These are phyloP conservation scores for Shiraia sp. DNA, from an alignment of 2,329 filamentous ascomycete species.

Conservation along the genomic window DNA sequence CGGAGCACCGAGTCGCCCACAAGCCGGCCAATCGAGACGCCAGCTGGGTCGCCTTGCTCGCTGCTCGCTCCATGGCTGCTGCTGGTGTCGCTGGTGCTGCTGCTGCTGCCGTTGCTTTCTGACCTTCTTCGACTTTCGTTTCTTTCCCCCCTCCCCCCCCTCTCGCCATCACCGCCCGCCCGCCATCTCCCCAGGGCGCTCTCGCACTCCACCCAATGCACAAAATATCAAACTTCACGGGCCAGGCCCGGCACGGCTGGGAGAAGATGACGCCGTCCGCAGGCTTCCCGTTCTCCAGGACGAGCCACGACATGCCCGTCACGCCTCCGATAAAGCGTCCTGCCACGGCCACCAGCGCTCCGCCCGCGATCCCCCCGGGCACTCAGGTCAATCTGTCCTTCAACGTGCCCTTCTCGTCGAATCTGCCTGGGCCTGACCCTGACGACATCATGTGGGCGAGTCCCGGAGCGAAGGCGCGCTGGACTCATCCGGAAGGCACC, in stretches of 20 bases:
- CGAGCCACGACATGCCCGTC: conserved; percentile 59
- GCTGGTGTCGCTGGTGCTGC: neutral
- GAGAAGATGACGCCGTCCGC: conserved; percentile 66
- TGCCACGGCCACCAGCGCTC: conserved; percentile 49
- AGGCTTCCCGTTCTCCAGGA: conserved; percentile 65
- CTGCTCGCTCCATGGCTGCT: conserved; percentile 15
- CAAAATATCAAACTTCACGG: conserved; percentile 70
- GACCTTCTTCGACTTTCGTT: no score
- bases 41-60: conserved; percentile 6
- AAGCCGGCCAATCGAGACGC: conserved; percentile 8
- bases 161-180: conserved; percentile 25
- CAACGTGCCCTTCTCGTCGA: conserved; percentile 94
- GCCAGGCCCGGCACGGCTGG: conserved; percentile 68
- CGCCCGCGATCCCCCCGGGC: conserved; percentile 73
- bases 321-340: conserved; percentile 60
- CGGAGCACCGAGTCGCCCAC: conserved; percentile 2
- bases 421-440: conserved; percentile 86
- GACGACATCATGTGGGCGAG: conserved; percentile 95
- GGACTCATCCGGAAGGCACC: conserved; percentile 89
- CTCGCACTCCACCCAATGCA: conserved; percentile 56
- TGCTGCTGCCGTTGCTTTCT: no score
- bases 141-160: no score
- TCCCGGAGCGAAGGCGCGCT: conserved; percentile 81
- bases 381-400: conserved; percentile 89
- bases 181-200: conserved; percentile 34